These are phyloP conservation scores for Plantago elongata DNA, from an alignment of 257 asterid species.

Conservation along the genomic window DNA sequence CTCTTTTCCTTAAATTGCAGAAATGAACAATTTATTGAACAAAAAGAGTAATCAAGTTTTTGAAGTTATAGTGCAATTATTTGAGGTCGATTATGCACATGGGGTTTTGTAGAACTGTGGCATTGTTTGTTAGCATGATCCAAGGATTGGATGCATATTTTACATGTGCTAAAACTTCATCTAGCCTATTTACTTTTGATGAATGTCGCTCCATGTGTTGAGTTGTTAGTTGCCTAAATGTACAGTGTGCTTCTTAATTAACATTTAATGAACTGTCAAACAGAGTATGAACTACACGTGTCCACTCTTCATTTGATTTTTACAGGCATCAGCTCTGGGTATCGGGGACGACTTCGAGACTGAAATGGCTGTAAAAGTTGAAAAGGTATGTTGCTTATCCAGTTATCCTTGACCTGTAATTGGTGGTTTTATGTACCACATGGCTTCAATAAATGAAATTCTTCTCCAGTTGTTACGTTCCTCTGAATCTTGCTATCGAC, in stretches of 20 bases:
- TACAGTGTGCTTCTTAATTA: not conserved
- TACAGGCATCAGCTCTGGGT: slow-evolving; percentile 70
- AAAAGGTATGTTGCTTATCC: slow-evolving; percentile 45
- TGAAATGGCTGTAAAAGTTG: slow-evolving; percentile 94
- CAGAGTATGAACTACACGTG: not conserved
- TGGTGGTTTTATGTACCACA: slow-evolving; percentile 10
- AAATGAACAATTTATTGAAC: too few relatives aligned
- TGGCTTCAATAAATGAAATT: slow-evolving; percentile 3
- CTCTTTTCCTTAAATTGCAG: too few relatives aligned
- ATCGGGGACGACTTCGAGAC: slow-evolving; percentile 80
- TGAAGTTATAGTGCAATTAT: too few relatives aligned
- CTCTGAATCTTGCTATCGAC: not conserved
- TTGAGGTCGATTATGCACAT: too few relatives aligned
- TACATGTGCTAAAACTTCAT: not conserved
- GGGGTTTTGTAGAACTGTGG: too few relatives aligned
- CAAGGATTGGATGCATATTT: not conserved
- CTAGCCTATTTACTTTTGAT: not conserved
- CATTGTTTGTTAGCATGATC: too few relatives aligned
- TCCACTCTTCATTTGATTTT: slow-evolving; percentile 23
- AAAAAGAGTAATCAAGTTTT: too few relatives aligned
- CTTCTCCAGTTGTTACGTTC: slow-evolving; percentile 1
- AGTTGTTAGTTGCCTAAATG: too few relatives aligned
- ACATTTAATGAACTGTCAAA: not conserved
- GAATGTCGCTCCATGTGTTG: slow-evolving; percentile 1
- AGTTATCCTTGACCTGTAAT: slow-evolving; percentile 15